These are phyloP conservation scores for Perkinsus chesapeaki DNA, from an alignment of 169 alveolate genomes.

Conservation along the genomic window DNA sequence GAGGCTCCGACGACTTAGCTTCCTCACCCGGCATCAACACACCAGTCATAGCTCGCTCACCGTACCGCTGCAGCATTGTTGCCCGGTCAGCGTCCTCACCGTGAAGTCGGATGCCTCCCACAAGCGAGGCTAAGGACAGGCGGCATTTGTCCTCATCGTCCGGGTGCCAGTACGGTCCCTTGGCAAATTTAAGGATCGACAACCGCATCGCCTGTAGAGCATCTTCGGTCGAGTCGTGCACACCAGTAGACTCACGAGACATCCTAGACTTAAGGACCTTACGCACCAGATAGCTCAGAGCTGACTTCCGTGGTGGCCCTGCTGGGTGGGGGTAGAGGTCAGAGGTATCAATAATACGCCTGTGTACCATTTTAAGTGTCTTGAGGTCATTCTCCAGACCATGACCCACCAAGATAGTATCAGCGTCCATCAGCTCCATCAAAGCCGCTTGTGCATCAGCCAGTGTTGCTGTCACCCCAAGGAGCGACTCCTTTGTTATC, in stretches of 20 bases:
- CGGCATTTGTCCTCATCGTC: not conserved
- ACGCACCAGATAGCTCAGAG: slow-evolving; percentile 27
- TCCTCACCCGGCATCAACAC: not conserved
- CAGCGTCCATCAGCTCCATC: slow-evolving; percentile 10
- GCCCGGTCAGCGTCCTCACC: not conserved
- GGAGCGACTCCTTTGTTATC: slow-evolving; percentile 17
- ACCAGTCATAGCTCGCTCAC: not conserved
- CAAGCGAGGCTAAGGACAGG: not conserved
- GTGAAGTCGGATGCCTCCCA: not conserved
- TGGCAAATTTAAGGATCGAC: slow-evolving; percentile 13
- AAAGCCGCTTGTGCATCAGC: slow-evolving; percentile 17
- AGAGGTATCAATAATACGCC: slow-evolving; percentile 34
- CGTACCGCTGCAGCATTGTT: not conserved
- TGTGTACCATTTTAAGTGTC: slow-evolving; percentile 27
- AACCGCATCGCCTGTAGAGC: slow-evolving; percentile 36
- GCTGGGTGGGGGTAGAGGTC: slow-evolving; percentile 35
- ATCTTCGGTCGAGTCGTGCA: slow-evolving; percentile 38
- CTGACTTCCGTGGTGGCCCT: not conserved
- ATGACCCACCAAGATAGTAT: slow-evolving; percentile 36
- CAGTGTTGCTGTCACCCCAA: slow-evolving; percentile 15
- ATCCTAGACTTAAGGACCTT: slow-evolving; percentile 9
- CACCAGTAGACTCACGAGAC: slow-evolving; percentile 4
- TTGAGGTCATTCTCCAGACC: slow-evolving; percentile 41
- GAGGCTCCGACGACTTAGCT: not conserved
- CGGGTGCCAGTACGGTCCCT: slow-evolving; percentile 26